Base-by-base conservation (phyloP, 495 filamentous ascomycete genomes). In the Rhypophila decipiens region DNA sequence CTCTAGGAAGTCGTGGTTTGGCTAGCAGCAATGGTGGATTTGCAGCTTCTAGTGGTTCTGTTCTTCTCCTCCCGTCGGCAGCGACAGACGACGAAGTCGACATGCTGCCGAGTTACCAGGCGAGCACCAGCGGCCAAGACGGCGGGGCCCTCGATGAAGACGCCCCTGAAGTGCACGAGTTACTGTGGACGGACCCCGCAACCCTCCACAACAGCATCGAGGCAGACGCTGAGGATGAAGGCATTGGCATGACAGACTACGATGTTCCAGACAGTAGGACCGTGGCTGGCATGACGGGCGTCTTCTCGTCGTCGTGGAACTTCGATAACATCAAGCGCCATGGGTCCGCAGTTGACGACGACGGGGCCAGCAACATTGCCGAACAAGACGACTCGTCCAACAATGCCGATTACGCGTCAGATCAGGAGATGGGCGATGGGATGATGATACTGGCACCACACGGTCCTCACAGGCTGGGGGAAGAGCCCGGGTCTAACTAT, bases 1-100 rank as follows among this genome's bases (percentile, higher is more conserved):
- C 66, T 74, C 76, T 54, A 67, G 80, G 65, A 78, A 76, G 62
- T 73, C 74, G 66, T 84, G 80, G 82, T 77, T 65, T 53, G 60
- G 58, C 41, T 65, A 65, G 56, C 24, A 39, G 35, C 47, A 34
- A 48, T 39, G 27, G 38, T n/a, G 33, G 34, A 2, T 20, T 24
- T 8, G 27, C 5, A 3, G 19, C 27, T 17, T n/a, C 1, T 1
- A 42, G 24, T 8, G 36, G 18, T 8, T 17, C 35, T 15, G 35
- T 17, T n/a, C n/a, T n/a, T n/a, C n/a, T n/a, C 35, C 27, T 34
- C 35, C 5, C 35, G 35, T 3, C 10, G 9, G 20, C 8, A 20
- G 43, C 9, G 34, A 36, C 35, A 7, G 17, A 22, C 4, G 34
- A 38, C 44, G 56, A 22, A 38, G 50, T 54, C 35, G 17, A 31